Conservation (phyloP, 495 filamentous ascomycete species). For the Lasiosphaeris hirsuta region DNA sequence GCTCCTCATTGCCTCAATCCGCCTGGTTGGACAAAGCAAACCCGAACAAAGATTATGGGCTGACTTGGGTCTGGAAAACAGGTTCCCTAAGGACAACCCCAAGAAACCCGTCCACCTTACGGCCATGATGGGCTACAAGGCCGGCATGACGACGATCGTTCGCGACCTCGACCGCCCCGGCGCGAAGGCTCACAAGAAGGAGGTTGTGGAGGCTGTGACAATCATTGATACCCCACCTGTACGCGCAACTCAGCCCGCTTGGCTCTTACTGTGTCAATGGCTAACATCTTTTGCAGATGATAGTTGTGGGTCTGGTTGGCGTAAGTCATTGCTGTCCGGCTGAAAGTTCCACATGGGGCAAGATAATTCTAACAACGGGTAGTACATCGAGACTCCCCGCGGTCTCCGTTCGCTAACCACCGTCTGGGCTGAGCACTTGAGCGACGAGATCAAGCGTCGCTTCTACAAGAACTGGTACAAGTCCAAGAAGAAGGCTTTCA, state of each 20-base stretch:
- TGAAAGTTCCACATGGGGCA: slow-evolving; percentile 16
- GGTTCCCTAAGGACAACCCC: slow-evolving; percentile 99
- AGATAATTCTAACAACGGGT: slow-evolving; percentile 20
- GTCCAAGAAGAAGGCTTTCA: slow-evolving; percentile 99
- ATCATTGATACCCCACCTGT: slow-evolving; percentile 99
- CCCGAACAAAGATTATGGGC: slow-evolving; percentile 5
- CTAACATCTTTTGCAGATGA: slow-evolving; percentile 76
- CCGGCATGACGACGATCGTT: slow-evolving; percentile 99
- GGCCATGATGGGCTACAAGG: slow-evolving; percentile 99
- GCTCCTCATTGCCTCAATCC: not conserved
- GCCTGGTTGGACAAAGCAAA: no score
- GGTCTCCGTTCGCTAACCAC: slow-evolving; percentile 99
- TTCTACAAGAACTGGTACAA: slow-evolving; percentile 99
- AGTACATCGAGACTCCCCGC: slow-evolving; percentile 98
- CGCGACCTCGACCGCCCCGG: slow-evolving; percentile 99
- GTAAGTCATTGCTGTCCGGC: slow-evolving; percentile 37
- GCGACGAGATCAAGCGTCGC: slow-evolving; percentile 96
- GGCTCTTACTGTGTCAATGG: slow-evolving; percentile 52
- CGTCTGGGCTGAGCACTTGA: slow-evolving; percentile 98
- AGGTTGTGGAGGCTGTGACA: slow-evolving; percentile 98
- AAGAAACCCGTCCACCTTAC: slow-evolving; percentile 99
- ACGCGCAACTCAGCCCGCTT: slow-evolving; percentile 69
- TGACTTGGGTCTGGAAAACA: slow-evolving; percentile 38
- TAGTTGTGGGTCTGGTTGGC: slow-evolving; percentile 98
- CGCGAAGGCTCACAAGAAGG: slow-evolving; percentile 99